Conservation (phyloP, 495 filamentous ascomycete species). For the Paragyromitra xinjiangensis region DNA sequence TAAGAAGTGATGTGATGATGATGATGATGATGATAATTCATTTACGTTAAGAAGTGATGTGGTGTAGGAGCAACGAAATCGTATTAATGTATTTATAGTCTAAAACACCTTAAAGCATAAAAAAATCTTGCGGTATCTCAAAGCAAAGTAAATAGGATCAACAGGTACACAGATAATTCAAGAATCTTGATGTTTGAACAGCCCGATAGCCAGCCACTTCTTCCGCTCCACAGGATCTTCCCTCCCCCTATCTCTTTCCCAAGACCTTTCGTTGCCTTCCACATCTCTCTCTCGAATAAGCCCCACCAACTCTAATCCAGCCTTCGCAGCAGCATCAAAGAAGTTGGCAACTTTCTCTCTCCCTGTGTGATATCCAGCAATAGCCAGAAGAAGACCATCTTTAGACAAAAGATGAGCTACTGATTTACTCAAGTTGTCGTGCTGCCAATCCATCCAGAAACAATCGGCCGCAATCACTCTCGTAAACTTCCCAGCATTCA, state of each 20-base stretch:
- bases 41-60: slow-evolving; percentile 54
- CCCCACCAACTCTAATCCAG: slow-evolving; percentile 67
- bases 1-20: slow-evolving; percentile 55
- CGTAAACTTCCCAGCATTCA: slow-evolving; percentile 66
- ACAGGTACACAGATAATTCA: slow-evolving; percentile 8
- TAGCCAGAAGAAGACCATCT: slow-evolving; percentile 69
- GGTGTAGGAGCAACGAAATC: background rate
- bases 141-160: background rate
- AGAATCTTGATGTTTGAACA: slow-evolving; percentile 62
- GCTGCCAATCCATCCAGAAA: slow-evolving; percentile 84
- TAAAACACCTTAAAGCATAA: background rate
- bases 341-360: slow-evolving; percentile 74
- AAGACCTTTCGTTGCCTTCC: slow-evolving; percentile 71
- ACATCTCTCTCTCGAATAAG: slow-evolving; percentile 78
- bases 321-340: slow-evolving; percentile 68
- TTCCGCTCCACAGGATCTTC: slow-evolving; percentile 75
- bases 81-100: background rate
- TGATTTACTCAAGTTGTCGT: slow-evolving; percentile 73
- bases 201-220: slow-evolving; percentile 79
- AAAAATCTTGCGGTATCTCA: background rate
- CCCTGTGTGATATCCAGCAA: slow-evolving; percentile 87
- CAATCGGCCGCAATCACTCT: slow-evolving; percentile 83
- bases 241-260: slow-evolving; percentile 68
- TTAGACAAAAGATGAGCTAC: slow-evolving; percentile 75
- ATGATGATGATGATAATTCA: too few relatives aligned